Evolutionary conservation across 495 filamentous ascomycete species (phyloP), one percentile per base, ranked within the genome.

Genomic region (Xylaria cubensis): DNA sequence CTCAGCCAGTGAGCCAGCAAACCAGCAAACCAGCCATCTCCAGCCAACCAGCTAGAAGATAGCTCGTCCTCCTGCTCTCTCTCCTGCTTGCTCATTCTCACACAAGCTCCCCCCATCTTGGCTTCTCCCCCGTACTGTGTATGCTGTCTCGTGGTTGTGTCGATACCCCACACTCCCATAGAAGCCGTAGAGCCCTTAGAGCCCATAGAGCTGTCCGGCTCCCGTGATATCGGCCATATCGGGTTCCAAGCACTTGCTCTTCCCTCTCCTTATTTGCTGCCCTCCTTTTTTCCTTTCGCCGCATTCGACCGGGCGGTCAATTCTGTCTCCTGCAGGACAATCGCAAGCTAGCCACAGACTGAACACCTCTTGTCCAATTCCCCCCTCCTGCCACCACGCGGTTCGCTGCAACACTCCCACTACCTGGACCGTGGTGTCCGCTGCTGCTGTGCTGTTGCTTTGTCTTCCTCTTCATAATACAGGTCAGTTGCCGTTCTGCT

Each of bases 401-500:
- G 77, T 78, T 76, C 73, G 77, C 75, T 79, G 74, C 77, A 64
- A 74, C 76, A 76, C 74, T 79, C 72, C 74, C 67, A 73, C 72
- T 78, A 61, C 63, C 48, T 62, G 41, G 32, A 58, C 46, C 24
- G 67, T 71, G 48, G 65, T 62, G 39, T 26, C 24, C 26, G 36
- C 39, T 42, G 39, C 41, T 69, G 79, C 74, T 75, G 77, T 77
- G 77, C 79, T 77, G 75, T 79, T 80, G 78, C 81, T 77, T 77
- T 74, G 78, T 78, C 68, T 76, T 76, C 70, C 74, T 73, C 74
- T 76, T 76, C 76, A 79, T 78, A 78, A 75, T 76, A 74, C 76
- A 84, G 82, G 83, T 84, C 75, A 82, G 83, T 83, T 76, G 77
- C 75, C 72, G 65, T 74, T 78, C 74, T 73, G 73, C 73, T 73